Evolutionary conservation across 2,329 filamentous ascomycete species (phyloP).

Genomic region (Aureobasidium subglaciale): DNA sequence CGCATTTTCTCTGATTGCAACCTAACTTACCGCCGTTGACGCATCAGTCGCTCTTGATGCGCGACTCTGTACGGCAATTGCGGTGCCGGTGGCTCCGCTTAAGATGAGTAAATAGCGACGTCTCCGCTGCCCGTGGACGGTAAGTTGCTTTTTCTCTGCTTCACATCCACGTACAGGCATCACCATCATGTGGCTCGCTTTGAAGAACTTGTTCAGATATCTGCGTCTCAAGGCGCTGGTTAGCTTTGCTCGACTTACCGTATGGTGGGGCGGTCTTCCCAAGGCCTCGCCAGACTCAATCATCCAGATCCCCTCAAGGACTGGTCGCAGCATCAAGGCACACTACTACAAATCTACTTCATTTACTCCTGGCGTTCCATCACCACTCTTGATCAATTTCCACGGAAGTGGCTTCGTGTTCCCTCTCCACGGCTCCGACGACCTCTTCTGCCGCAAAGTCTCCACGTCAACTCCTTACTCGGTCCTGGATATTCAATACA

Average conservation of each 20-base stretch:
- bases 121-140: background rate
- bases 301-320: conserved; percentile 21
- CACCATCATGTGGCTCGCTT: background rate
- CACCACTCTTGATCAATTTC: conserved; percentile 30
- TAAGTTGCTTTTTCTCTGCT: background rate
- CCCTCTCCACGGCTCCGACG: conserved; percentile 34
- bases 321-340: conserved; percentile 19
- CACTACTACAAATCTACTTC: conserved; percentile 21
- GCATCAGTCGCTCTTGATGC: background rate
- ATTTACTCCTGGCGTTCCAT: background rate
- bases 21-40: background rate
- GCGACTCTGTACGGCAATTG: background rate
- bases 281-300: conserved; percentile 6
- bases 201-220: conserved; percentile 5
- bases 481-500: conserved; percentile 36
- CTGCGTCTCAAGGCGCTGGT: conserved; percentile 20
- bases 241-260: conserved; percentile 16
- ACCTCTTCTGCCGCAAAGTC: conserved; percentile 32
- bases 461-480: conserved; percentile 30
- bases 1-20: background rate
- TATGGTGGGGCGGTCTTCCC: background rate
- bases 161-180: background rate
- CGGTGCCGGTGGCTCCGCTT: background rate
- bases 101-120: background rate
- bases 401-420: conserved; percentile 31